phyloP scores from a whole-genome alignment of 371 early-diverging fungal species.

The Rhizopus stolonifer region DNA sequence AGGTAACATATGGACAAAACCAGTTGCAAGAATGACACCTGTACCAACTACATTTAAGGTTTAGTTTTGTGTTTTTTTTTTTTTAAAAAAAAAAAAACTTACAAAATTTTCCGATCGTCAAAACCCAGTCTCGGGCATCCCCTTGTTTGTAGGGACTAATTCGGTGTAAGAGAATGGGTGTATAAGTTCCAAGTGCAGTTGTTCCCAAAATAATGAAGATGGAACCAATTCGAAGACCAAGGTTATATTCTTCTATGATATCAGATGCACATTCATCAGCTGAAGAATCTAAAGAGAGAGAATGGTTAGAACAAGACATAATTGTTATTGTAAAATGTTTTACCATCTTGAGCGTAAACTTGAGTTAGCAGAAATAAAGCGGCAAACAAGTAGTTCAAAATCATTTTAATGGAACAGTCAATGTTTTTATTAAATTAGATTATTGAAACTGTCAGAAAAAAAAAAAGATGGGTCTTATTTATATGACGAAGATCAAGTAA shows the following conservation, averaged over 20 bases:
- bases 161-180: slow-evolving; percentile 36
- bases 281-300: neutral
- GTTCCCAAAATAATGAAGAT: slow-evolving; percentile 27
- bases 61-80: too few relatives aligned
- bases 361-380: neutral
- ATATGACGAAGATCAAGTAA: slow-evolving; percentile 13
- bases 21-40: slow-evolving; percentile 49
- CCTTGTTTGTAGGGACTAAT: slow-evolving; percentile 28
- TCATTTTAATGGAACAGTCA: too few relatives aligned
- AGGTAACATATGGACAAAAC: slow-evolving; percentile 51
- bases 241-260: slow-evolving; percentile 32
- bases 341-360: slow-evolving; percentile 4
- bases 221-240: slow-evolving; percentile 35
- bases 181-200: slow-evolving; percentile 27
- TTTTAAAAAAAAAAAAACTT: slow-evolving; percentile 13
- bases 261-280: slow-evolving; percentile 24
- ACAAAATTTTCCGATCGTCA: slow-evolving; percentile 49
- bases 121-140: slow-evolving; percentile 32
- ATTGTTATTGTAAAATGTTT: neutral
- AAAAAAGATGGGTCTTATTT: slow-evolving; percentile 6
- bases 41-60: slow-evolving; percentile 32
- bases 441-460: too few relatives aligned
- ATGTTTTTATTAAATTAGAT: too few relatives aligned
- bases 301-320: neutral
- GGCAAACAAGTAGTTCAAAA: neutral